These are phyloP conservation scores for Ceratonia siliqua DNA, from an alignment of 306 rosid species.

Conservation along the genomic window DNA sequence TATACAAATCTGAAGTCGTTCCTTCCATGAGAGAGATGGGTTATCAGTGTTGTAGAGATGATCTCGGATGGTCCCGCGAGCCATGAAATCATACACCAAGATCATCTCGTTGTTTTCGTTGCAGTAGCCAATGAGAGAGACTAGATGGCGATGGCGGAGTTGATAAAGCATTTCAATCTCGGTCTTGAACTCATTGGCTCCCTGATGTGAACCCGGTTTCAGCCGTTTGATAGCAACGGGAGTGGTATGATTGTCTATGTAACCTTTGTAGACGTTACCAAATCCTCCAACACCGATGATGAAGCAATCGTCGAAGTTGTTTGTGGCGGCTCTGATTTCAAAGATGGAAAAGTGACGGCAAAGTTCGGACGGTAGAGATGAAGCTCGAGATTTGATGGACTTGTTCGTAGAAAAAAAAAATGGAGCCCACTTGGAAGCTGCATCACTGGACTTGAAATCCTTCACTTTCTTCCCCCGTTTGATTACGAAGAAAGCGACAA, in stretches of 20 bases:
- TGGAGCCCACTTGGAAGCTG: neutral
- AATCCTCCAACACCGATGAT: conserved; percentile 41
- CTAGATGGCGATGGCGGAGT: conserved; percentile 43
- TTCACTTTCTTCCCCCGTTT: neutral
- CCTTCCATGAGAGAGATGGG: conserved; percentile 34
- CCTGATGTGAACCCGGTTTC: conserved; percentile 41
- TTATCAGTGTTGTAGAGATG: conserved; percentile 16
- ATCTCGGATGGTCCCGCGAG: conserved; percentile 24
- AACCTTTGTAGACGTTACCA: conserved; percentile 39
- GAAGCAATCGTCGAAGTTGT: conserved; percentile 26
- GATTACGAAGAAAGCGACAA: neutral
- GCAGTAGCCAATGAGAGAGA: conserved; percentile 46
- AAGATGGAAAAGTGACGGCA: conserved; percentile 37
- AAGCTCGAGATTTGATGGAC: neutral
- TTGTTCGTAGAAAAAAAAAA: neutral
- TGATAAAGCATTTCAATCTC: conserved; percentile 57
- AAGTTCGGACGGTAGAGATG: conserved; percentile 17
- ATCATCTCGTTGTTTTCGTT: conserved; percentile 42
- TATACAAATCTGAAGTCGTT: conserved; percentile 33
- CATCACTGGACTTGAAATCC: neutral
- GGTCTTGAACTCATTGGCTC: conserved; percentile 41
- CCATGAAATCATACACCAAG: conserved; percentile 47
- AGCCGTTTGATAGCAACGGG: conserved; percentile 31
- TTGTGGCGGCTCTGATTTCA: conserved; percentile 29
- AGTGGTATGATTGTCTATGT: neutral